phyloP scores from a whole-genome alignment of 345 rosid genomes.

The Iberis pinnata region DNA sequence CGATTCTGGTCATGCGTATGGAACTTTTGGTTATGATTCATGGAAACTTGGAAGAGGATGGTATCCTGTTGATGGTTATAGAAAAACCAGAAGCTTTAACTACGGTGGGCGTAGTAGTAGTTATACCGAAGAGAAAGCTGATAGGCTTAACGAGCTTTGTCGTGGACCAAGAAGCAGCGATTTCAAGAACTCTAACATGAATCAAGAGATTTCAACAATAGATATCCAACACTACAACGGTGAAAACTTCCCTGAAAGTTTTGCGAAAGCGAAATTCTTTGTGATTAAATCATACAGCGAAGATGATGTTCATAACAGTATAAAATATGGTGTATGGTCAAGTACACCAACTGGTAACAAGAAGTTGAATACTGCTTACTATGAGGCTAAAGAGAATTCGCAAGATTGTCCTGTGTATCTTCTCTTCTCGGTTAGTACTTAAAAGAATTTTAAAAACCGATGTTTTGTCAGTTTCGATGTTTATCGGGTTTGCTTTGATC shows the following conservation, averaged over 20 bases:
- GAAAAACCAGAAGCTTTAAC: constrained; percentile 43
- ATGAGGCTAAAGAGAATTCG: constrained; percentile 44
- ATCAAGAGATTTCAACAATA: constrained; percentile 29
- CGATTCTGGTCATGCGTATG: constrained; percentile 43
- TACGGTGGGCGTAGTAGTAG: constrained; percentile 30
- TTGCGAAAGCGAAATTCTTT: constrained; percentile 52
- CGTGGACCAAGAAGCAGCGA: constrained; percentile 66
- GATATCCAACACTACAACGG: constrained; percentile 44
- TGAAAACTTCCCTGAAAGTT: constrained; percentile 46
- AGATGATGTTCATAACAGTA: constrained; percentile 80
- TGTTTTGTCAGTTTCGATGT: background rate
- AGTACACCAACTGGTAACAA: constrained; percentile 74
- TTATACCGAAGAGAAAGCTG: constrained; percentile 52
- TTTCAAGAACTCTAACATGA: constrained; percentile 39
- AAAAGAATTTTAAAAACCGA: no score
- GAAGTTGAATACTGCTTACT: constrained; percentile 61
- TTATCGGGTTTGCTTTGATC: background rate
- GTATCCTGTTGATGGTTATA: constrained; percentile 51
- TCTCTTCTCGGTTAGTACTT: constrained; percentile 67
- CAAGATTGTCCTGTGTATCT: constrained; percentile 56
- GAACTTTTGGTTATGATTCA: constrained; percentile 48
- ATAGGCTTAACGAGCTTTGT: constrained; percentile 70
- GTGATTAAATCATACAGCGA: constrained; percentile 76
- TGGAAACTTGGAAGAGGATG: constrained; percentile 58
- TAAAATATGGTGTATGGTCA: constrained; percentile 70